These are phyloP conservation scores for Diutina catenulata DNA, from an alignment of 1,139 yeast species.

Conservation along the genomic window DNA sequence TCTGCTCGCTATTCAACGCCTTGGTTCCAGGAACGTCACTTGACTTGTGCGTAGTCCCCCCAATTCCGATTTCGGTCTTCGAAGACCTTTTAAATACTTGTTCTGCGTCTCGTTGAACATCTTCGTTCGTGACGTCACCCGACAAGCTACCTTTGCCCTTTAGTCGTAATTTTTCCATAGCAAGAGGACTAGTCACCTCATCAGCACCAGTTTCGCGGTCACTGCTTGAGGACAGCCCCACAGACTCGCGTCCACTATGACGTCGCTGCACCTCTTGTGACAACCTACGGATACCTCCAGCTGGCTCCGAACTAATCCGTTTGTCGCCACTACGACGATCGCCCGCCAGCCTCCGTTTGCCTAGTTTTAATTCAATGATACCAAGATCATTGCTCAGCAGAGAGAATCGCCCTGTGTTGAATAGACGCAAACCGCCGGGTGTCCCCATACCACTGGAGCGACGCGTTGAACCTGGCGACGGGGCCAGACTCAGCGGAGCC, in stretches of 20 bases:
- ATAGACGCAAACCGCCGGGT: constrained; percentile 5
- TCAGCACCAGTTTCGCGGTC: background rate
- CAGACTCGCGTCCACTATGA: no score
- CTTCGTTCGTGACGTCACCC: background rate
- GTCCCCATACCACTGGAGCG: background rate
- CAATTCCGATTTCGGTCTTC: background rate
- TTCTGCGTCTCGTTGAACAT: background rate
- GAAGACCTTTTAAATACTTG: background rate
- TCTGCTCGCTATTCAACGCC: no score
- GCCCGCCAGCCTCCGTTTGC: background rate
- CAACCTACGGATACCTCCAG: background rate
- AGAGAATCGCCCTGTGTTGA: background rate
- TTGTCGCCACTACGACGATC: constrained; percentile 3
- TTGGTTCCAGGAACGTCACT: background rate
- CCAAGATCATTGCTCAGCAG: background rate
- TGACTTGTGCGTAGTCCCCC: background rate
- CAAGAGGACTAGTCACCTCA: background rate
- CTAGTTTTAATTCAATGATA: background rate
- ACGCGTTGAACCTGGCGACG: background rate
- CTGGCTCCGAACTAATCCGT: background rate
- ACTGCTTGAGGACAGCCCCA: no score
- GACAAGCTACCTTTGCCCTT: background rate
- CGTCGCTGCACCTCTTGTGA: background rate
- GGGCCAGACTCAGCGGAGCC: background rate
- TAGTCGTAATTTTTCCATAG: background rate